Percentiles rank a stretch among this genome's conserved stretches.
Evolutionary conservation across 768 basidiomycete species (phyloP).

Genomic region (Termitomyces titanicus): DNA sequence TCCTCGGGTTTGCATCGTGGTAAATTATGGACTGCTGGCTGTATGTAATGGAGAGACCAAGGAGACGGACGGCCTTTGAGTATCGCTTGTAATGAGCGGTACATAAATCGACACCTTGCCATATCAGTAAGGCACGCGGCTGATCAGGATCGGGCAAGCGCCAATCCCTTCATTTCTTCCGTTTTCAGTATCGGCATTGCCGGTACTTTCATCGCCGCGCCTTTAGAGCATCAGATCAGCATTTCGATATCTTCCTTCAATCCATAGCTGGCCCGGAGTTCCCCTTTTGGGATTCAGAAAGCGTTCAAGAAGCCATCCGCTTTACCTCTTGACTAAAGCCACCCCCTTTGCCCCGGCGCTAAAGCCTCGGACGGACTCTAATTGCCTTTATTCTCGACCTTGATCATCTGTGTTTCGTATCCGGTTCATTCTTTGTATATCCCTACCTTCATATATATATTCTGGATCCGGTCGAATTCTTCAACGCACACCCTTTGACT

Average conservation of each 20-base stretch:
- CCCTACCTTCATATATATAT: background rate
- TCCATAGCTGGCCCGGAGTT: constrained; percentile 12
- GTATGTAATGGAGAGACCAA: constrained; percentile 8
- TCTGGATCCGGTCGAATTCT: too few relatives aligned
- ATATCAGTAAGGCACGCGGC: constrained; percentile 9
- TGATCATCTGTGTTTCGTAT: background rate
- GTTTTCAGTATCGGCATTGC: constrained; percentile 19
- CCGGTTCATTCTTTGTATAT: background rate
- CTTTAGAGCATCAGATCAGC: constrained; percentile 18
- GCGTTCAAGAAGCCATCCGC: constrained; percentile 17
- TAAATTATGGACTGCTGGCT: background rate
- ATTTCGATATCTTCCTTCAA: constrained; percentile 13
- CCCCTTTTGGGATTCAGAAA: constrained; percentile 17
- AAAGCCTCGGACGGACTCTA: constrained; percentile 15
- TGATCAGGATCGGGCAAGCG: constrained; percentile 17
- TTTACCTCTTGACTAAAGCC: constrained; percentile 6
- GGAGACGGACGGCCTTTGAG: background rate
- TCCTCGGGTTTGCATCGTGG: constrained; percentile 22
- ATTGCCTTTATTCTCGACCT: background rate
- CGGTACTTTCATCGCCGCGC: constrained; percentile 20
- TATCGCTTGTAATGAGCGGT: constrained; percentile 18
- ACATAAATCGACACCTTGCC: constrained; percentile 22
- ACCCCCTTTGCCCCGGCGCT: constrained; percentile 6
- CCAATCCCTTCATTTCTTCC: constrained; percentile 26
- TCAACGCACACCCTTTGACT: background rate